Evolutionary conservation across 371 early-diverging fungal genomes (phyloP).

Genomic region (Cladochytrium tenue): DNA sequence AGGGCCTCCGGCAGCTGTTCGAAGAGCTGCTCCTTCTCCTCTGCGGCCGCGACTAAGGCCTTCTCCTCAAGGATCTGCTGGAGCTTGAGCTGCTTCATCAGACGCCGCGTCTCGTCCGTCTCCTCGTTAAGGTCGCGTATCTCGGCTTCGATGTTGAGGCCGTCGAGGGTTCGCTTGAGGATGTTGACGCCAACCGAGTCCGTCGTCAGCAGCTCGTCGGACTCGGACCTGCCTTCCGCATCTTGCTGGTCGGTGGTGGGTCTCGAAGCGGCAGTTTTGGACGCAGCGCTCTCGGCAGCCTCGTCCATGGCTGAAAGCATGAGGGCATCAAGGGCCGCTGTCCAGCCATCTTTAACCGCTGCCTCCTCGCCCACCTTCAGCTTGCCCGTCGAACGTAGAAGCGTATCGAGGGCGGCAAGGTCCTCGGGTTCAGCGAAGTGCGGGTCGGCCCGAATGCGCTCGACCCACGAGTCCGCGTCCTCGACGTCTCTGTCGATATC

Average conservation of each 20-base stretch:
- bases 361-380: not conserved
- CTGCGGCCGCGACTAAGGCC: slow-evolving; percentile 76
- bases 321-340: slow-evolving; percentile 21
- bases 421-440: slow-evolving; percentile 44
- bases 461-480: slow-evolving; percentile 18
- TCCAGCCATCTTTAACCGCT: not conserved
- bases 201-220: slow-evolving; percentile 17
- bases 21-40: slow-evolving; percentile 33
- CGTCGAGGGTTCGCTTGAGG: slow-evolving; percentile 70
- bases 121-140: slow-evolving; percentile 51
- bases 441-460: slow-evolving; percentile 36
- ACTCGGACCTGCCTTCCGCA: not conserved
- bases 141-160: slow-evolving; percentile 69
- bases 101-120: not conserved
- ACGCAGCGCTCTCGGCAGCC: not conserved
- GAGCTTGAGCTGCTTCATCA: slow-evolving; percentile 68
- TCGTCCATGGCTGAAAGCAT: slow-evolving; percentile 38
- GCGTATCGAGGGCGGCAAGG: slow-evolving; percentile 26
- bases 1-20: slow-evolving; percentile 60
- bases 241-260: not conserved
- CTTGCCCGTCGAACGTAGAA: slow-evolving; percentile 28
- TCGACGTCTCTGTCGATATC: slow-evolving; percentile 61
- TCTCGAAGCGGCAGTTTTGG: not conserved
- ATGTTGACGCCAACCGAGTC: slow-evolving; percentile 75
- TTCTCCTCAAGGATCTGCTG: slow-evolving; percentile 85